Evolutionary conservation across 2,329 filamentous ascomycete genomes (phyloP), one percentile per base, ranked within the genome.

Genomic region (Nannizziopsis barbatae): DNA sequence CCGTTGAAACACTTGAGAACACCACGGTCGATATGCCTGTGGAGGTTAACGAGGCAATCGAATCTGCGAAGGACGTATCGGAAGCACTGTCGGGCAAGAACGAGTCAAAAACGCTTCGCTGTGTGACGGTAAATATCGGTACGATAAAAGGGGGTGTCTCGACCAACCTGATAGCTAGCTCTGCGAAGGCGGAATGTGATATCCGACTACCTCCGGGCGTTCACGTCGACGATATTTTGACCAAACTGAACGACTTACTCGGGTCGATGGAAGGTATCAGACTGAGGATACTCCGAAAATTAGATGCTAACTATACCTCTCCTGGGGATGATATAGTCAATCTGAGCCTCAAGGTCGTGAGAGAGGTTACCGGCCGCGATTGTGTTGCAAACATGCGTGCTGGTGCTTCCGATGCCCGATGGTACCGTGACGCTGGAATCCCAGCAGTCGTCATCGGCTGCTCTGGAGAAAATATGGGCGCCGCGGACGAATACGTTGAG

Each of bases 391-490:
- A 48, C 45, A 52, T 52, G 44, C 47, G 47, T 2, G 50, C 50
- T 10, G 50, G 50, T 14, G 50, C 50, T 14, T 52, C 50, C 6
- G 50, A 52, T 41, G 42, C 38, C 7, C 39, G 50, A 10, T 45
- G 40, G 47, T 50, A 52, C 41, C 50, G 50, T 27, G 47, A 33
- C 31, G 47, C 50, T 22, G 40, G 44, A 35, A 43, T 52, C 3
- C 50, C 50, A 15, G 47, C 42, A 12, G 36, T 52, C 5, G 50
- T 52, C 30, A 30, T 50, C 22, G 50, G 50, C 9, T 52, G 50
- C 37, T 43, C 50, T 1, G 42, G 47, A n/a, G 39, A 41, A 12
- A 52, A 52, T 44, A 52, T 52, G 50, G 50, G 50, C 15, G 47
- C 43, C n/a, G 50, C 47, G 20, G 43, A 52, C 15, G 50, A 52